These are phyloP conservation scores for Penicillium italicum DNA, from an alignment of 2,329 filamentous ascomycete species.

Conservation along the genomic window DNA sequence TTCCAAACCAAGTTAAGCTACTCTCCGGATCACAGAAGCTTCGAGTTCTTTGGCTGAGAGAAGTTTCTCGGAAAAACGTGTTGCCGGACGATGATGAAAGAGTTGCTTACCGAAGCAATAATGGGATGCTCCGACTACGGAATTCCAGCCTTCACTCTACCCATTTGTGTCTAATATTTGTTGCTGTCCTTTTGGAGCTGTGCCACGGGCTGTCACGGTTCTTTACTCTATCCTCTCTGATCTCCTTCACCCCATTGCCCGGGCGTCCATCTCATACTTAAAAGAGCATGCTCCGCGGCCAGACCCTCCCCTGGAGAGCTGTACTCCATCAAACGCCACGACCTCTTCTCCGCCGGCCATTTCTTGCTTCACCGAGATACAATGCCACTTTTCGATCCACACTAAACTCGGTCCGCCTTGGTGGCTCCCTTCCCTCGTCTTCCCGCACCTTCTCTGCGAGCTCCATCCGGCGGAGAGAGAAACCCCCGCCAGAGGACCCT, in stretches of 20 bases:
- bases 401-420: conserved; percentile 24
- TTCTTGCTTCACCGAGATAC: conserved; percentile 32
- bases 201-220: conserved; percentile 10
- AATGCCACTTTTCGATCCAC: conserved; percentile 30
- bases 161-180: conserved; percentile 12
- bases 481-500: conserved; percentile 46
- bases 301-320: conserved; percentile 63
- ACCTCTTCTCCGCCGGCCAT: conserved; percentile 34
- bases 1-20: conserved; percentile 8
- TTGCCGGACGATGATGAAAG: conserved; percentile 32
- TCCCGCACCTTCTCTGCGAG: conserved; percentile 46
- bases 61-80: conserved; percentile 37
- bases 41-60: conserved; percentile 31
- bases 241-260: neutral
- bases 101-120: conserved; percentile 32
- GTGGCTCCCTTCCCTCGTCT: conserved; percentile 26
- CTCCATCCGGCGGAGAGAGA: conserved; percentile 54
- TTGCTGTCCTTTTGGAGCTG: conserved; percentile 11
- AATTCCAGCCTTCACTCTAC: conserved; percentile 9
- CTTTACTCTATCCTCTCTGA: conserved; percentile 1
- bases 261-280: conserved; percentile 13
- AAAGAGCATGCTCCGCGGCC: conserved; percentile 60
- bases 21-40: conserved; percentile 29
- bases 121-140: conserved; percentile 18
- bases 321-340: conserved; percentile 53